These are phyloP conservation scores for Erodium trifolium DNA, from an alignment of 441 rosid species.

Conservation along the genomic window DNA sequence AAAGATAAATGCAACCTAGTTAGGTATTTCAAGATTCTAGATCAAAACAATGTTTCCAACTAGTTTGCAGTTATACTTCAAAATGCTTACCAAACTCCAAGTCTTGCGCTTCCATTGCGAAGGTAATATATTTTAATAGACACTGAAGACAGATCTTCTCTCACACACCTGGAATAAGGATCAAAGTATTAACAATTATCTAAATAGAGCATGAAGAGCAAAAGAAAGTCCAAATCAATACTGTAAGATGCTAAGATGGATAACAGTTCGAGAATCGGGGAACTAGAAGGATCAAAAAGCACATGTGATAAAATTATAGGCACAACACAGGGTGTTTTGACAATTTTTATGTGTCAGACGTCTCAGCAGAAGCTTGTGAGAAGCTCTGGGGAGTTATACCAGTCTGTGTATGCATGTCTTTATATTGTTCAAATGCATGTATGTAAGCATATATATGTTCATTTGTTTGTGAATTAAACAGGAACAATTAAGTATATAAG, in stretches of 20 bases:
- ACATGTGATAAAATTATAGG: not conserved
- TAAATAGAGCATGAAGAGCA: not conserved
- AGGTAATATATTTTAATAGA: conserved; percentile 77
- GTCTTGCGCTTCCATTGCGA: conserved; percentile 88
- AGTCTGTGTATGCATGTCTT: not conserved
- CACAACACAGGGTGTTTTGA: not conserved
- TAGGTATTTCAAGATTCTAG: conserved; percentile 6
- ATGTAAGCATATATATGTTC: not conserved
- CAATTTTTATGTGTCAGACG: not conserved
- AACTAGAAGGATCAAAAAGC: not conserved
- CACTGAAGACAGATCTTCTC: conserved; percentile 86
- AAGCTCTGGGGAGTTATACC: not conserved
- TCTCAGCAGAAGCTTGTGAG: not conserved
- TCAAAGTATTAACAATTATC: not conserved
- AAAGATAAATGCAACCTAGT: not conserved
- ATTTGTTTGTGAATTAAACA: not conserved
- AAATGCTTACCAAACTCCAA: conserved; percentile 83
- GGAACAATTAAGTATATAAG: not conserved
- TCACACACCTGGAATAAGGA: conserved; percentile 61
- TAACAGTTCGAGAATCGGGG: not conserved
- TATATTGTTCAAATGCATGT: not conserved
- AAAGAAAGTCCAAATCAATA: not conserved
- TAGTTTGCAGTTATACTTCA: not conserved
- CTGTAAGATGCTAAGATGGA: not conserved
- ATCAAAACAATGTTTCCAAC: conserved; percentile 6